Base-by-base conservation (phyloP, 2,329 filamentous ascomycete genomes). In the Xylaria sp. region DNA sequence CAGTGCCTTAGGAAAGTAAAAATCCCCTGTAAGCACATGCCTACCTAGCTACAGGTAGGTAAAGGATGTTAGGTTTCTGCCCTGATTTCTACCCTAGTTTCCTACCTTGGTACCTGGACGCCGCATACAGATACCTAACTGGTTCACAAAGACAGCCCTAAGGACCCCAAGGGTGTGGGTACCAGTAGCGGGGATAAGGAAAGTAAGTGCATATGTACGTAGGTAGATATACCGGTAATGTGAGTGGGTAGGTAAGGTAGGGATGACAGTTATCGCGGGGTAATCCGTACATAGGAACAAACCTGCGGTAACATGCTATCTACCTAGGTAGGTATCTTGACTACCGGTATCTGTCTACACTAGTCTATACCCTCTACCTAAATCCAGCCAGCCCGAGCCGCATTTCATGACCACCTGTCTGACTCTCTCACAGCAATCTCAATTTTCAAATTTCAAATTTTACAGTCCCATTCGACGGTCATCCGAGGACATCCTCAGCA, bases 251-350 rank as follows among this genome's bases (percentile, higher is more conserved):
- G 49, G 36, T 20, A 33, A 15, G 59, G 39, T 45, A 44, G 31
- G 15, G 45, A 45, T 56, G 36, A 54, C 36, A 31, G 53, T 5
- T 58, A 59, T 66, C 54, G 64, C 64, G 64, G 64, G 64, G 64
- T 63, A 56, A 15, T 6, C 17, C 11, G 36, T 44, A 51, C 20
- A 4, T 15, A 31, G 17, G 29, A 51, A 33, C 27, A 20, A 54
- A 54, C 33, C 31, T 54, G 50, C 31, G 25, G 50, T 17, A 31
- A 7, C 25, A 50, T 15, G 42, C 10, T 22, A 22, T 9, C 3
- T 1, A 22, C 22, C n/a, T 1, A 9, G n/a, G 4, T 4, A 20
- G 20, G 5, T 20, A 5, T 45, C 42, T 45, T 5, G n/a, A 45
- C 42, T 11, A 31, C 39, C 17, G 15, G 15, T 2, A 4, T n/a